phyloP scores from a whole-genome alignment of 169 alveolate genomes.

The Neospora caninum region DNA sequence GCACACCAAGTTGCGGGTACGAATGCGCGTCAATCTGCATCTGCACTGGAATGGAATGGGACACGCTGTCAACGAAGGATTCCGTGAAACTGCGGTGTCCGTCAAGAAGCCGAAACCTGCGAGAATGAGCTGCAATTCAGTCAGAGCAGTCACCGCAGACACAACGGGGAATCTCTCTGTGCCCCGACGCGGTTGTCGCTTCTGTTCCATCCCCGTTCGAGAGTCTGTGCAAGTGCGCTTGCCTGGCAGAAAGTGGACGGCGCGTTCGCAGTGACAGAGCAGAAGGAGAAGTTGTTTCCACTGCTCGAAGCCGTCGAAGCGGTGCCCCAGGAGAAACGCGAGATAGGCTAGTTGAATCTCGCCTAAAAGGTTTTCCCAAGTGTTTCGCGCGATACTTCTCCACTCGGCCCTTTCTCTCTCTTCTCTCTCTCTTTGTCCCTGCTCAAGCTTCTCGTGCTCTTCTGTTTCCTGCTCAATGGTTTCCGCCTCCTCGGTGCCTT shows the following conservation, averaged over 20 bases:
- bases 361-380: neutral
- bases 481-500: neutral
- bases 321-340: conserved; percentile 27
- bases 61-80: no score
- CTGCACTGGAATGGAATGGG: no score
- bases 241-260: conserved; percentile 8
- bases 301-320: conserved; percentile 27
- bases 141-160: no score
- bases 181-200: no score
- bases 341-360: conserved; percentile 6
- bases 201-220: no score
- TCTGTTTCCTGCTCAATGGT: neutral
- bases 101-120: no score
- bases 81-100: no score
- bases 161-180: no score
- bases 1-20: no score
- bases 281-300: conserved; percentile 29
- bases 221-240: no score
- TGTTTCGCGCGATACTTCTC: neutral
- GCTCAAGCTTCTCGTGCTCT: neutral
- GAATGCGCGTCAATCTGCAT: no score
- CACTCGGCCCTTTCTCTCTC: neutral
- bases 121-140: no score
- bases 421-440: neutral
- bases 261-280: conserved; percentile 33